Evolutionary conservation across 208 protist species (phyloP).

Genomic region (Angomonas deanei): DNA sequence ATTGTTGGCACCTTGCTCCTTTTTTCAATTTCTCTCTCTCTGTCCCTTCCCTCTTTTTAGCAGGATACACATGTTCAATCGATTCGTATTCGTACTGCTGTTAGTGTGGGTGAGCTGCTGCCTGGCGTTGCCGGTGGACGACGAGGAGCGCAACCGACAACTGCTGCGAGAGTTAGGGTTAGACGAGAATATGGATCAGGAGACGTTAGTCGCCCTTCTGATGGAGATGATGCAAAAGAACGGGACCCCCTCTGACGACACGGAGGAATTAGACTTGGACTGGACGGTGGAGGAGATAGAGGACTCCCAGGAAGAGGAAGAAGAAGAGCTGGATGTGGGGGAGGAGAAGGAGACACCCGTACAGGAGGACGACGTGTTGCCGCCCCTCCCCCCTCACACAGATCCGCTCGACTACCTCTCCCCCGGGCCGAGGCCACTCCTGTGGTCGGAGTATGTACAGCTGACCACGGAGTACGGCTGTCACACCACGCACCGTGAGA

Average conservation of each 20-base stretch:
- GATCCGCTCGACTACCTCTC: neutral
- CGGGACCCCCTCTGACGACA: neutral
- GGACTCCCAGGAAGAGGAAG: neutral
- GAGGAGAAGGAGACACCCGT: neutral
- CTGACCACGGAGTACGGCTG: neutral
- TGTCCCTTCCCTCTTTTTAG: neutral
- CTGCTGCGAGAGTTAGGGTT: too few relatives aligned
- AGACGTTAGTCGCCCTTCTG: too few relatives aligned
- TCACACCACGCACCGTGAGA: neutral
- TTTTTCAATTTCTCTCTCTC: constrained; percentile 5
- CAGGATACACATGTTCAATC: neutral
- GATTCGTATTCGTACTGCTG: too few relatives aligned
- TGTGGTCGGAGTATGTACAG: neutral
- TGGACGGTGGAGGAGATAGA: neutral
- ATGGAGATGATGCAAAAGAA: too few relatives aligned
- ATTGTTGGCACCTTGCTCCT: constrained; percentile 6
- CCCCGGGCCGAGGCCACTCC: neutral
- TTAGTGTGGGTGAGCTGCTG: too few relatives aligned
- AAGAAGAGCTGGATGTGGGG: too few relatives aligned
- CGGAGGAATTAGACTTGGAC: neutral
- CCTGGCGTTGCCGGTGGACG: too few relatives aligned
- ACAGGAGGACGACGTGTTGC: neutral
- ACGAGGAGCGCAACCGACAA: too few relatives aligned
- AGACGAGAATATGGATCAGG: too few relatives aligned
- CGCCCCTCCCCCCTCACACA: neutral